Base-by-base conservation (phyloP, 2,329 filamentous ascomycete species). In the Fusarium protoensiforme region DNA sequence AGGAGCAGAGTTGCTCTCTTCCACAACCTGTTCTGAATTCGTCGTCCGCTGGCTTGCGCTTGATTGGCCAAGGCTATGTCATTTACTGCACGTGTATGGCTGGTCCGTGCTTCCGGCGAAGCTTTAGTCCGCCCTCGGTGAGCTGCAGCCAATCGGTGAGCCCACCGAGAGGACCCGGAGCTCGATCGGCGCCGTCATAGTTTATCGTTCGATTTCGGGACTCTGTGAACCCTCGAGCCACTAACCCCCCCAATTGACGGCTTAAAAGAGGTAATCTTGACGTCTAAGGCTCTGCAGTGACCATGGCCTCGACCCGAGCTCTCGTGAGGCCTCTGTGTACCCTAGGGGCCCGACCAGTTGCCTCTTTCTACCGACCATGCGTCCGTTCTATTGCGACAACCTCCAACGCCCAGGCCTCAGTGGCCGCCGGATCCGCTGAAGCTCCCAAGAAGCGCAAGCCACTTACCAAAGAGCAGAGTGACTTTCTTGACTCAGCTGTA, bases 401-500 rank as follows among this genome's bases (percentile, higher is more conserved):
- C 16, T 61, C 76, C 27, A 71, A 67, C 36, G 51, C 73, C 51
- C 57, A 72, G 60, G 69, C 69, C 29, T 62, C 73, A 33, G 65
- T 71, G 13, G 65, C 75, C 60, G 72, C 71, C 35, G 61, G 62
- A 46, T 61, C 78, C 22, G 41, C 74, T 74, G 73, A 78, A 68
- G 65, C 78, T 71, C 70, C 80, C 61, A 81, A 82, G 74, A 84
- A 83, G 77, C 85, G 80, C 68, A 90, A 92, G 80, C 87, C 91
- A 11, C 85, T 96, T 54, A 94, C 91, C 33, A 83, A 89, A 72
- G 87, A 90, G 68, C 94, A 97, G 79, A 88, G 90, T 67, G 88
- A 92, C 65, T 97, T 92, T 78, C 90, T 97, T 57, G 92, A 93
- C 67, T 90, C 92, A 31, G 94, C 94, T 18, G 90, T 92, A 85